Conservation (phyloP, 495 filamentous ascomycete genomes). For the Aspergillus diversus region DNA sequence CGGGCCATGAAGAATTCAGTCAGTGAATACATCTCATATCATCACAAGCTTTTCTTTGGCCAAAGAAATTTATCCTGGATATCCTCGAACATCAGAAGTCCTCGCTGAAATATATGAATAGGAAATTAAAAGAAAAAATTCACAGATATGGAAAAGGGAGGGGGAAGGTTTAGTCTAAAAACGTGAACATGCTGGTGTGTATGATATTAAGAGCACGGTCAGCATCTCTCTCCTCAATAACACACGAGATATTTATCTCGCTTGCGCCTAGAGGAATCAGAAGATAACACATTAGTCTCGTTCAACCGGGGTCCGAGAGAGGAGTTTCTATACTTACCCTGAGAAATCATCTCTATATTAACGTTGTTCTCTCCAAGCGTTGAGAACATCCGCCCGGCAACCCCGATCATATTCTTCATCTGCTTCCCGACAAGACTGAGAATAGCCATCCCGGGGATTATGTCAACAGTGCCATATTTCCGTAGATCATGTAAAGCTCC, state of each 20-base stretch:
- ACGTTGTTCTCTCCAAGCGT: conserved; percentile 85
- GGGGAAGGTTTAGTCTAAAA: conserved; percentile 49
- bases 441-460: conserved; percentile 87
- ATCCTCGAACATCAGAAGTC: conserved; percentile 18
- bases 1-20: conserved; percentile 3
- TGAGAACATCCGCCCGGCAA: conserved; percentile 87
- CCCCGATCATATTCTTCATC: conserved; percentile 93
- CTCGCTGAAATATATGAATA: conserved; percentile 15
- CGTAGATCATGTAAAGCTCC: conserved; percentile 70
- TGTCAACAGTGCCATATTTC: conserved; percentile 80
- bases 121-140: not conserved
- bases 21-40: conserved; percentile 27
- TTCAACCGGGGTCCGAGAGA: conserved; percentile 16
- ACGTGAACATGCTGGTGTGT: conserved; percentile 86
- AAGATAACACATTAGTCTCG: conserved; percentile 24
- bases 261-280: conserved; percentile 70
- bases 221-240: conserved; percentile 88
- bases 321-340: conserved; percentile 62
- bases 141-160: not conserved
- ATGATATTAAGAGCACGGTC: conserved; percentile 91
- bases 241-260: conserved; percentile 98
- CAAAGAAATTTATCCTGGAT: conserved; percentile 16
- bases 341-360: conserved; percentile 97
- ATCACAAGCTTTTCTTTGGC: conserved; percentile 17
- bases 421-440: conserved; percentile 88